Conservation (phyloP, 176 grass and related monocot species). For the Lolium rigidum region DNA sequence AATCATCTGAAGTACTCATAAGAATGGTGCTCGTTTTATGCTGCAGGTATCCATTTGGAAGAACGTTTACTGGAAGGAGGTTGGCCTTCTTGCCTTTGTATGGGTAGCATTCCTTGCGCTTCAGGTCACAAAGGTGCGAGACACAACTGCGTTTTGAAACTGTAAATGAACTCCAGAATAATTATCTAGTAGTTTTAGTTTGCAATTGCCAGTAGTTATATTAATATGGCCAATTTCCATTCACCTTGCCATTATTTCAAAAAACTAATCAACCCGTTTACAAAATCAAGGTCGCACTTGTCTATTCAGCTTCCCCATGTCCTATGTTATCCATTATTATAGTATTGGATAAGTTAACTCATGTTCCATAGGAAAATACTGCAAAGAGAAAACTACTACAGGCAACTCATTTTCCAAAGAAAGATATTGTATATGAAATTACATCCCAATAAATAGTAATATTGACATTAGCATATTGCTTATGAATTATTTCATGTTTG, state of each 20-base stretch:
- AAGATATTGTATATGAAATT: not conserved
- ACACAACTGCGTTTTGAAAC: not conserved
- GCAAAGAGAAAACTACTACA: not conserved
- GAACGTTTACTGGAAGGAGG: constrained; percentile 81
- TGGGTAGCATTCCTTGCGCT: constrained; percentile 78
- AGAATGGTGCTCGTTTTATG: not conserved
- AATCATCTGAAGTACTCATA: not conserved
- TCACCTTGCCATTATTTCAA: too few relatives aligned
- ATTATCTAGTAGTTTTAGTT: not conserved
- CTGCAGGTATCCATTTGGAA: constrained; percentile 64
- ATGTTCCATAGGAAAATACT: not conserved
- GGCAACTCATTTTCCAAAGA: not conserved
- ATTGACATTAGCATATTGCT: not conserved
- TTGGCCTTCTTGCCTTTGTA: constrained; percentile 69
- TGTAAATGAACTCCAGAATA: not conserved
- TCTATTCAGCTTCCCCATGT: not conserved
- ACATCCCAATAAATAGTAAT: not conserved
- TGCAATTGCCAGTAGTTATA: not conserved
- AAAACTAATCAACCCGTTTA: not conserved
- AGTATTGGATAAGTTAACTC: not conserved
- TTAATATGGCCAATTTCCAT: not conserved
- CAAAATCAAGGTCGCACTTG: not conserved
- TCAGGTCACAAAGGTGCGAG: constrained; percentile 72
- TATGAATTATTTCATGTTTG: not conserved
- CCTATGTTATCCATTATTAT: not conserved